Conservation (phyloP, 2,329 filamentous ascomycete genomes). For the Pseudogymnoascus sp. region DNA sequence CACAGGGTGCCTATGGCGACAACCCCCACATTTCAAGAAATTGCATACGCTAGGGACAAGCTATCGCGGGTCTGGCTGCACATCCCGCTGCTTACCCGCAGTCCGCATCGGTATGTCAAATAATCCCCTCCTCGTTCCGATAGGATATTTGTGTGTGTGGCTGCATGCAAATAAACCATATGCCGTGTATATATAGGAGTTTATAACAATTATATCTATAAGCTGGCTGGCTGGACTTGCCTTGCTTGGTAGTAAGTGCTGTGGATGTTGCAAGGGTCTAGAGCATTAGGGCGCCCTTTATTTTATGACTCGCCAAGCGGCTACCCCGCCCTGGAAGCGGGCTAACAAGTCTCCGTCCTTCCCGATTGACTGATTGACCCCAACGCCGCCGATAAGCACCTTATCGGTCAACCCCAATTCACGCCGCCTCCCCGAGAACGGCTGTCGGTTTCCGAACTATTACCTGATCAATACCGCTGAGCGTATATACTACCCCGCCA, state of each 20-base stretch:
- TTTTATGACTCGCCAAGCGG: not conserved
- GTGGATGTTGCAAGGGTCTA: not conserved
- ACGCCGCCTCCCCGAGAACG: not conserved
- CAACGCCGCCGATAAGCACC: not conserved
- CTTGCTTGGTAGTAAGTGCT: not conserved
- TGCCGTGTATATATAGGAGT: not conserved
- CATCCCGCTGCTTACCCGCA: not conserved
- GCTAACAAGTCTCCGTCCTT: slow-evolving; percentile 1
- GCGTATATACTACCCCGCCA: not conserved
- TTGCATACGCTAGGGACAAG: slow-evolving; percentile 1
- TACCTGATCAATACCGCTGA: not conserved
- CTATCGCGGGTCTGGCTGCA: slow-evolving; percentile 7
- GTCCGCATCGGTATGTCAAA: not conserved
- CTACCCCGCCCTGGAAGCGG: slow-evolving; percentile 1
- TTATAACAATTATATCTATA: not conserved
- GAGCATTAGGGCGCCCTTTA: not conserved
- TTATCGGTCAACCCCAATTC: slow-evolving; percentile 3
- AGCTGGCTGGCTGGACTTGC: not conserved
- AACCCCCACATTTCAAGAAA: slow-evolving; percentile 6
- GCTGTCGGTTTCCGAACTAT: not conserved
- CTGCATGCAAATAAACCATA: not conserved
- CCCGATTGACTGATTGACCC: not conserved
- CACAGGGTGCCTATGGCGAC: not conserved
- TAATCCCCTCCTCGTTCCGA: not conserved
- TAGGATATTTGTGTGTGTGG: not conserved